phyloP scores from a whole-genome alignment of 1,139 yeast species.

The Nadsonia starkeyi-henricii region DNA sequence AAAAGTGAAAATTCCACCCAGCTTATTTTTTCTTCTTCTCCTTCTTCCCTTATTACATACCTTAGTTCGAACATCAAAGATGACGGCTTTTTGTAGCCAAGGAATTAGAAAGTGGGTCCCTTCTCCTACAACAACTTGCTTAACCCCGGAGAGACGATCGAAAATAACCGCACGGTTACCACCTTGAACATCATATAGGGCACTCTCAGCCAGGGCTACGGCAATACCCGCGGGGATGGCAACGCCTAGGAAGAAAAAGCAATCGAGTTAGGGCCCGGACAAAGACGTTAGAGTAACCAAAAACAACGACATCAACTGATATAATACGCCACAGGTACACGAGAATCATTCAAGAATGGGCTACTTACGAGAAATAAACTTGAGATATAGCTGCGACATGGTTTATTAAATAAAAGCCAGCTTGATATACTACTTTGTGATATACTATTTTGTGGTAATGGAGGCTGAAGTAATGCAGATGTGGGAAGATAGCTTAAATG shows the following conservation, averaged over 20 bases:
- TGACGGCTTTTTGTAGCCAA: slow-evolving; percentile 85
- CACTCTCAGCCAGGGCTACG: slow-evolving; percentile 16
- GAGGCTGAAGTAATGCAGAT: too few species aligned
- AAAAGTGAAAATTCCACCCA: too few species aligned
- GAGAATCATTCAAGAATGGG: too few species aligned
- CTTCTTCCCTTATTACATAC: neutral
- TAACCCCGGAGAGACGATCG: slow-evolving; percentile 82
- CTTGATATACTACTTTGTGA: too few species aligned
- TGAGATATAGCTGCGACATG: neutral
- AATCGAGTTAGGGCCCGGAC: neutral
- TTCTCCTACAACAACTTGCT: slow-evolving; percentile 76
- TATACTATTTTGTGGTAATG: too few species aligned
- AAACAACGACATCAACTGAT: too few species aligned
- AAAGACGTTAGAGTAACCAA: too few species aligned
- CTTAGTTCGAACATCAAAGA: slow-evolving; percentile 75
- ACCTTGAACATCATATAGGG: slow-evolving; percentile 76
- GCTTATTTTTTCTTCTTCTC: too few species aligned
- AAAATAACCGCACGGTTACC: slow-evolving; percentile 93
- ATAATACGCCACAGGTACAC: too few species aligned
- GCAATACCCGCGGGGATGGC: slow-evolving; percentile 16
- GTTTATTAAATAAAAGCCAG: neutral
- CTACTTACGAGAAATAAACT: neutral
- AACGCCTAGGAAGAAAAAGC: slow-evolving; percentile 10
- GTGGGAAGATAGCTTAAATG: too few species aligned
- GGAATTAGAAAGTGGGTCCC: slow-evolving; percentile 93